phyloP scores from a whole-genome alignment of 164 flowering plant genomes.

The Tetrastigma voinierianum region DNA sequence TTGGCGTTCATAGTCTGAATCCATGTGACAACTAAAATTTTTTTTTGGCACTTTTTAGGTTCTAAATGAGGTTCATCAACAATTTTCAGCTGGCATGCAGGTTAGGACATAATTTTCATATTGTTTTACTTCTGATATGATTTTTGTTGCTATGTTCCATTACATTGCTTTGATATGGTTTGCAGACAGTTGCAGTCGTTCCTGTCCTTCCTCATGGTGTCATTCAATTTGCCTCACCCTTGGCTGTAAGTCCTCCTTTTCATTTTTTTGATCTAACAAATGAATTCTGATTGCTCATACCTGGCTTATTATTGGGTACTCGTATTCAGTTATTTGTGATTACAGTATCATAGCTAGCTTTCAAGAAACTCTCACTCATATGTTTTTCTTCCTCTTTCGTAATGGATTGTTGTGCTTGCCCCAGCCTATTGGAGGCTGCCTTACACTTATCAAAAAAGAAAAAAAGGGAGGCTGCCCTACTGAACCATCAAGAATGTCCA shows the following conservation, averaged over 20 bases:
- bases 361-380: too few relatives aligned
- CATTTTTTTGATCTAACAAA: neutral
- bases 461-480: neutral
- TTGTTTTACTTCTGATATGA: neutral
- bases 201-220: slow-evolving; percentile 89
- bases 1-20: too few relatives aligned
- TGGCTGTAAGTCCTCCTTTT: slow-evolving; percentile 41
- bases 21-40: neutral
- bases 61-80: slow-evolving; percentile 44
- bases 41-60: slow-evolving; percentile 36
- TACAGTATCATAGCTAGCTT: too few relatives aligned
- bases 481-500: neutral
- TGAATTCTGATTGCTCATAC: too few relatives aligned
- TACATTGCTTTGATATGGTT: slow-evolving; percentile 10
- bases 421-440: neutral
- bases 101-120: slow-evolving; percentile 25
- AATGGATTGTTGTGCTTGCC: neutral
- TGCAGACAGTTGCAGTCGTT: slow-evolving; percentile 84
- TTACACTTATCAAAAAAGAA: too few relatives aligned
- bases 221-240: slow-evolving; percentile 75
- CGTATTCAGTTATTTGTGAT: too few relatives aligned
- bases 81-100: slow-evolving; percentile 87
- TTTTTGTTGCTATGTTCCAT: slow-evolving; percentile 3
- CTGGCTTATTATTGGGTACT: neutral
- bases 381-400: too few relatives aligned